Evolutionary conservation across 139 green algal species (phyloP).

Genomic region (Trebouxia sp.): DNA sequence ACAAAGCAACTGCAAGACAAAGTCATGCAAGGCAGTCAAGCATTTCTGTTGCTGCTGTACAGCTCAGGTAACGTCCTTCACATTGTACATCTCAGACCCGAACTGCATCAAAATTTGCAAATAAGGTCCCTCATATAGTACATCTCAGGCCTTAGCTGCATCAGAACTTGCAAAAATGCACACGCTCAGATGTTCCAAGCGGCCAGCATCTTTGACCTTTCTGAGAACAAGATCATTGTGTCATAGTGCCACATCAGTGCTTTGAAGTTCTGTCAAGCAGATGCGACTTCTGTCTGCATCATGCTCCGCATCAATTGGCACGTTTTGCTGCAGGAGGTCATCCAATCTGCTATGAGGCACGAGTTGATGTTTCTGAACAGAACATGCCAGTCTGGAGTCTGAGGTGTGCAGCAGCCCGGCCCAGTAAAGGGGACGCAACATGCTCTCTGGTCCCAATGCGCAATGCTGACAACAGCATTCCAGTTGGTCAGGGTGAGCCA

Average conservation of each 20-base stretch:
- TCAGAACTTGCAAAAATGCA: too few relatives aligned
- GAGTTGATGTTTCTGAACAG: not conserved
- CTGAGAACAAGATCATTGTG: too few relatives aligned
- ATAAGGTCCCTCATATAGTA: too few relatives aligned
- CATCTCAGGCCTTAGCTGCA: too few relatives aligned
- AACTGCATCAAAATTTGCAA: too few relatives aligned
- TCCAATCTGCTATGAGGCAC: slow-evolving; percentile 9
- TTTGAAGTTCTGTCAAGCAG: too few relatives aligned
- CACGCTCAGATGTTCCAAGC: too few relatives aligned
- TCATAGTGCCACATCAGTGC: too few relatives aligned
- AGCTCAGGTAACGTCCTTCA: not conserved
- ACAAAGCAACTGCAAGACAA: slow-evolving; percentile 35
- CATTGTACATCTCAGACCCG: too few relatives aligned
- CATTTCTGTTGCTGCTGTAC: slow-evolving; percentile 40
- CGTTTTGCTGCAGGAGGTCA: slow-evolving; percentile 1
- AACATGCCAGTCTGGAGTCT: not conserved
- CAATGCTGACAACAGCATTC: not conserved
- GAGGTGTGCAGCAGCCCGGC: not conserved
- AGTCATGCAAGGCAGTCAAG: not conserved
- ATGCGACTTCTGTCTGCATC: too few relatives aligned
- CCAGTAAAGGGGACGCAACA: not conserved
- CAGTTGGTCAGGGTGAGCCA: not conserved
- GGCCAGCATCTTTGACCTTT: too few relatives aligned
- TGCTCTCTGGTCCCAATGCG: slow-evolving; percentile 10
- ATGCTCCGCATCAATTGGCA: not conserved